phyloP scores from a whole-genome alignment of 805 yeast species.

The Metschnikowia borealis region DNA sequence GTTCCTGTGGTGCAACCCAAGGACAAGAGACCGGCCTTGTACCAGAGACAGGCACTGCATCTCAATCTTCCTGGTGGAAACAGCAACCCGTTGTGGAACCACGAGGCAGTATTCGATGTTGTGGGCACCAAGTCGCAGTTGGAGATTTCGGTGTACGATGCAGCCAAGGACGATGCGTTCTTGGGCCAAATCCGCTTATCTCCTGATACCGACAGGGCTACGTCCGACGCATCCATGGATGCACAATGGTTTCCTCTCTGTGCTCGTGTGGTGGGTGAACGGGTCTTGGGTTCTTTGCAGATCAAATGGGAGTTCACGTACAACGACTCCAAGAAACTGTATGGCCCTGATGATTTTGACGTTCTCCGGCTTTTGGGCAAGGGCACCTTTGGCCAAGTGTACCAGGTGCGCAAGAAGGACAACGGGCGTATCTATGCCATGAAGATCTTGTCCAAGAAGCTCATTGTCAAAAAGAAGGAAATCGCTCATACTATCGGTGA shows the following conservation, averaged over 20 bases:
- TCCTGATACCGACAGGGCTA: conserved; percentile 50
- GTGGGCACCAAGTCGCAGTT: conserved; percentile 78
- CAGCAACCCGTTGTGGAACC: conserved; percentile 80
- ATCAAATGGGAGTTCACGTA: conserved; percentile 68
- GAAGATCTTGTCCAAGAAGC: conserved; percentile 93
- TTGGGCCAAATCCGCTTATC: conserved; percentile 77
- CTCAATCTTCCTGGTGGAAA: conserved; percentile 22
- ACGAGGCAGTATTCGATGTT: conserved; percentile 89
- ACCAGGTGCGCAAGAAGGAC: conserved; percentile 89
- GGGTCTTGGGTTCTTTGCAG: conserved; percentile 72
- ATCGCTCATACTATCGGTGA: conserved; percentile 98
- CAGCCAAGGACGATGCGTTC: conserved; percentile 74
- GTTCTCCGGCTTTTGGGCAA: conserved; percentile 86
- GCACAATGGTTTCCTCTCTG: conserved; percentile 74
- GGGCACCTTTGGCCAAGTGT: conserved; percentile 97
- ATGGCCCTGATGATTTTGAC: conserved; percentile 94
- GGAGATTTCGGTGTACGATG: conserved; percentile 89
- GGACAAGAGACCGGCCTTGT: conserved; percentile 29
- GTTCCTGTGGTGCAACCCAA: conserved; percentile 14
- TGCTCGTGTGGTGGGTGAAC: conserved; percentile 71
- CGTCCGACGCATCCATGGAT: conserved; percentile 36
- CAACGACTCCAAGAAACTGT: conserved; percentile 64
- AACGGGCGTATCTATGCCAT: conserved; percentile 91
- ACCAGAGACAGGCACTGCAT: conserved; percentile 39
- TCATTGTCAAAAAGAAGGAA: conserved; percentile 94